Percentiles rank a stretch among this genome's conserved stretches.
phyloP scores from a whole-genome alignment of 2,329 filamentous ascomycete genomes.

The Blastomyces emzantsi region DNA sequence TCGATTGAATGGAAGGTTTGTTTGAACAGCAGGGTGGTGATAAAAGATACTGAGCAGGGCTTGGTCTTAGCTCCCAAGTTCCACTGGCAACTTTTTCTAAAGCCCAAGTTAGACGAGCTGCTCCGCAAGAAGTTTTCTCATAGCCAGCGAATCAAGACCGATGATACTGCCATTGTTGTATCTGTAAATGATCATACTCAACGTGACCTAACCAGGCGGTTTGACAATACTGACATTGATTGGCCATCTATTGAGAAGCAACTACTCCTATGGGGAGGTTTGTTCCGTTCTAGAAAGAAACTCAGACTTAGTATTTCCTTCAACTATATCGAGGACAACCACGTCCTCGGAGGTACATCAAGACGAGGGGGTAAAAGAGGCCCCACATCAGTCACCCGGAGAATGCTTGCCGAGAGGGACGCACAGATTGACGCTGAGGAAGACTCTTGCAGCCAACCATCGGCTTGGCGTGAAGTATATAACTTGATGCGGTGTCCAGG shows the following conservation, averaged over 20 bases:
- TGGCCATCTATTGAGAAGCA: slow-evolving; percentile 25
- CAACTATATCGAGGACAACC: slow-evolving; percentile 23
- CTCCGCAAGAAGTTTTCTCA: too few species aligned
- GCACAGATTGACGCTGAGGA: slow-evolving; percentile 13
- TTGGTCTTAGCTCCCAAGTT: too few species aligned
- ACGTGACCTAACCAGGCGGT: slow-evolving; percentile 24
- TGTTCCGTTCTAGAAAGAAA: slow-evolving; percentile 24
- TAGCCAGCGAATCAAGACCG: too few species aligned
- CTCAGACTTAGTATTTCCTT: slow-evolving; percentile 25
- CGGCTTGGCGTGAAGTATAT: slow-evolving; percentile 13
- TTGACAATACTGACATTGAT: slow-evolving; percentile 23
- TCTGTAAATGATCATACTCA: slow-evolving; percentile 23
- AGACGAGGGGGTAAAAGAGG: slow-evolving; percentile 11
- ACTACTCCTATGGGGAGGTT: slow-evolving; percentile 20
- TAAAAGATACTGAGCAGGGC: too few species aligned
- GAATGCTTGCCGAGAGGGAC: slow-evolving; percentile 12
- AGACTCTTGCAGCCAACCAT: slow-evolving; percentile 11
- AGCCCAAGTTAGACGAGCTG: too few species aligned
- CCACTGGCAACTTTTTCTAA: too few species aligned
- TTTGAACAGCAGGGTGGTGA: too few species aligned
- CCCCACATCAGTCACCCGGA: slow-evolving; percentile 10
- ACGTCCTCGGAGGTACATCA: background rate
- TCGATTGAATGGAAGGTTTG: too few species aligned
- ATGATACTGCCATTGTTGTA: slow-evolving; percentile 19
- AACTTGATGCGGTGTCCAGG: slow-evolving; percentile 13